phyloP scores from a whole-genome alignment of 768 basidiomycete species.

The Leccinum variicolor region DNA sequence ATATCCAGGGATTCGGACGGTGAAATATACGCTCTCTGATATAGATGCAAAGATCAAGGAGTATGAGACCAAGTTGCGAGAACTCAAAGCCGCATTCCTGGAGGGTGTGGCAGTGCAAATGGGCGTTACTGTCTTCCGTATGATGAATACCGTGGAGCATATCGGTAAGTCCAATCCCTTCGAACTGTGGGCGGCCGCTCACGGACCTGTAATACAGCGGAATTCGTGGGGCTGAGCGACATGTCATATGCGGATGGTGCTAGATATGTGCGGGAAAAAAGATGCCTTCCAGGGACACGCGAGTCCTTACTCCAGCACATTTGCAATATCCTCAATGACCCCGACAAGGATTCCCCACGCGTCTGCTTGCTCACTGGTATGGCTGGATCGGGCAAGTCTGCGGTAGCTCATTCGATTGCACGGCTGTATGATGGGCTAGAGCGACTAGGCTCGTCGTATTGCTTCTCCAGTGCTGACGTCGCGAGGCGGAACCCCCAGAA shows the following conservation, averaged over 20 bases:
- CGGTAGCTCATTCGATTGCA: background rate
- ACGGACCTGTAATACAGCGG: background rate
- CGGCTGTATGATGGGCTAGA: background rate
- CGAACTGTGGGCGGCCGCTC: background rate
- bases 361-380: background rate
- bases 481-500: background rate
- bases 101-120: background rate
- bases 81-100: background rate
- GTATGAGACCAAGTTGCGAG: background rate
- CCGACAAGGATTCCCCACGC: background rate
- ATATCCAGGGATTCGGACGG: too few relatives aligned
- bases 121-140: background rate
- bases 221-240: background rate
- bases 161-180: background rate
- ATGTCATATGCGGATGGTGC: background rate
- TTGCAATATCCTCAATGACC: background rate
- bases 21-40: too few relatives aligned
- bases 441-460: background rate
- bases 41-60: too few relatives aligned
- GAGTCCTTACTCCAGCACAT: background rate
- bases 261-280: background rate
- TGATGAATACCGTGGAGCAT: background rate
- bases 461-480: background rate
- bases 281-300: background rate
- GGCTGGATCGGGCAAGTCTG: background rate